A percentile compares a stretch with the other conserved stretches of the same genome.
Evolutionary conservation across 2,329 filamentous ascomycete genomes (phyloP).

Genomic region (Alternaria sp.): DNA sequence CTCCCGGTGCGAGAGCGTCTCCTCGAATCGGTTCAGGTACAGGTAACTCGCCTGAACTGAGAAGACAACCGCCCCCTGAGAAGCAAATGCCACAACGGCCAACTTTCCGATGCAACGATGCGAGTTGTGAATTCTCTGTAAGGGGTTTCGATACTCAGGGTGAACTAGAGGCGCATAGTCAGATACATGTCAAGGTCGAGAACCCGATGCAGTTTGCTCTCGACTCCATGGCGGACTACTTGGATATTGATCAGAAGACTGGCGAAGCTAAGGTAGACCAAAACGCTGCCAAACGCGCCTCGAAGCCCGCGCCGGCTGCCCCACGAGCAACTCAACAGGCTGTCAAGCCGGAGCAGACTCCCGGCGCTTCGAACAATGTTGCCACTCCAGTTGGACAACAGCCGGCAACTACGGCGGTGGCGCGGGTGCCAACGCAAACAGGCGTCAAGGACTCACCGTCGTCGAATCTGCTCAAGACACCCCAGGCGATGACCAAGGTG

Average conservation of each 20-base stretch:
- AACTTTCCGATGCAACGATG: constrained; percentile 60
- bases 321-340: constrained; percentile 33
- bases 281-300: constrained; percentile 26
- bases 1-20: constrained; percentile 49
- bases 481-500: constrained; percentile 42
- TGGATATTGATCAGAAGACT: constrained; percentile 57
- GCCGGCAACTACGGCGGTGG: constrained; percentile 45
- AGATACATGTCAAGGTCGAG: constrained; percentile 60
- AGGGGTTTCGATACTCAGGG: constrained; percentile 62
- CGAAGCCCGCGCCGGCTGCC: constrained; percentile 28
- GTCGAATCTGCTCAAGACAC: constrained; percentile 47
- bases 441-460: constrained; percentile 48
- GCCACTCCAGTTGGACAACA: constrained; percentile 44
- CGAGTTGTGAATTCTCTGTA: constrained; percentile 60
- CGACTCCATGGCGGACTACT: constrained; percentile 57
- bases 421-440: constrained; percentile 45
- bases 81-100: constrained; percentile 52
- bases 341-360: constrained; percentile 44
- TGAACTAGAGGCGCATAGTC: constrained; percentile 62
- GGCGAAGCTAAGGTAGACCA: constrained; percentile 43
- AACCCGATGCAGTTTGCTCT: constrained; percentile 64
- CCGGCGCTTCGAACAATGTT: constrained; percentile 38
- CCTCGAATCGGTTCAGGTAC: constrained; percentile 48
- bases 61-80: constrained; percentile 52
- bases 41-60: constrained; percentile 53